Base-by-base conservation (phyloP, 805 yeast species). In the Yarrowia sp. region DNA sequence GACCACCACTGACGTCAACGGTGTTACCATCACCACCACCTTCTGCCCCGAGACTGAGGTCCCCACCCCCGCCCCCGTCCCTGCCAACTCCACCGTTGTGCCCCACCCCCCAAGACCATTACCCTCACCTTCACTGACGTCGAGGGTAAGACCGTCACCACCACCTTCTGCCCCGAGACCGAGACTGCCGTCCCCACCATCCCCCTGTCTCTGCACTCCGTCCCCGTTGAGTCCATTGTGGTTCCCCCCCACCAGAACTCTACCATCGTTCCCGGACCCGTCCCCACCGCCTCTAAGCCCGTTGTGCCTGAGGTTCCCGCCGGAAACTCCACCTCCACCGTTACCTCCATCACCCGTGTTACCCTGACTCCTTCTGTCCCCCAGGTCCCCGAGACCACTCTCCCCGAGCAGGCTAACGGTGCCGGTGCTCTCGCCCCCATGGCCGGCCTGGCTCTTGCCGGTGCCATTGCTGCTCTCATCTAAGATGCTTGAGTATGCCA, bases 391-490 rank as follows among this genome's bases (percentile, higher is more conserved):
- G 42, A 51, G 58, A 22, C 41, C 24, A 33, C 58, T 7, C 41
- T 24, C 42, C 58, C 58, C 42, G 42, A 51, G 58, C 58, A 51
- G 58, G 58, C 58, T 32, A 51, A 51, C 58, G 58, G 58, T 24
- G 58, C 58, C 32, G 58, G 42, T 24, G 29, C 58, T 35, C 58
- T 51, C 19, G 58, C 58, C 58, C 58, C 58, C 10, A 35, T 51
- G 58, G 58, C 58, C 58, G 58, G 58, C 58, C 58, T 51, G 58
- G 58, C 58, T 51, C 41, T 51, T 24, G 58, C 42, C 58, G 58
- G 58, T 51, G 58, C 58, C 58, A 51, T 51, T 16, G 42, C 42
- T 25, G 58, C 58, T 18, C 58, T 51, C 42, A 33, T 51, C 58
- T 51, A 51, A 51, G 58, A 49, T 41, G 47, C 31, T 41, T 19